Base-by-base conservation (phyloP, 2,329 filamentous ascomycete species). In the Stromatinia cepivora region DNA sequence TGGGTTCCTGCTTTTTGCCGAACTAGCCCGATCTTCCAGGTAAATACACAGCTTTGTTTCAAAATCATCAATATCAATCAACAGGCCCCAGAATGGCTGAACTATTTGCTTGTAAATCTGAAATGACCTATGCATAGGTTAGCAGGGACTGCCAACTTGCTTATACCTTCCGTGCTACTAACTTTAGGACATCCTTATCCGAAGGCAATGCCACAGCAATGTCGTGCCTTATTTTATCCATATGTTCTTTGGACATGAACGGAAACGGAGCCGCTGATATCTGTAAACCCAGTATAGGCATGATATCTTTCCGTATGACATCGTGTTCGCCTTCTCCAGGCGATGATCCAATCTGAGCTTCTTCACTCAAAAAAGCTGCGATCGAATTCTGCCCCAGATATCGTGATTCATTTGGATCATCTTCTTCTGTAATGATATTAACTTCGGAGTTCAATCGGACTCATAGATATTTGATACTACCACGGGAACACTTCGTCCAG, bases 381-480 rank as follows among this genome's bases (percentile, higher is more conserved):
- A 90, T 90, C 76, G 87, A 89, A 78, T 90, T 90, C 75, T 90
- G 86, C 39, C 88, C 88, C 46, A 90, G 82, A 77, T 89, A 90
- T 54, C 88, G 83, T 59, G 87, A 85, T 70, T 86, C 84, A 66
- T 82, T 80, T 65, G 81, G 78, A 66, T 89, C 87, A 36, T 84
- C 81, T 69, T 89, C 87, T 69, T 85, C 84, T 78, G 57, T 39
- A 28, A 31, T 39, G 34, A 61, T 31, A 68, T 67, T 31, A 59
- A 59, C 58, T 64, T 68, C 36, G 36, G 28, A 69, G 50, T 64
- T 64, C 58, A 36, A 63, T 69, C 58, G 66, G 50, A 28, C 52
- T 63, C 50, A 25, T 20, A 45, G n/a, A 25, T 13, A 25, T 39
- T 7, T 28, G 46, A 36, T 69, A 36, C 17, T 28, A 15, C 7